phyloP scores from a whole-genome alignment of 2,329 filamentous ascomycete genomes.

The Nannizziopsis arthrosporioides region DNA sequence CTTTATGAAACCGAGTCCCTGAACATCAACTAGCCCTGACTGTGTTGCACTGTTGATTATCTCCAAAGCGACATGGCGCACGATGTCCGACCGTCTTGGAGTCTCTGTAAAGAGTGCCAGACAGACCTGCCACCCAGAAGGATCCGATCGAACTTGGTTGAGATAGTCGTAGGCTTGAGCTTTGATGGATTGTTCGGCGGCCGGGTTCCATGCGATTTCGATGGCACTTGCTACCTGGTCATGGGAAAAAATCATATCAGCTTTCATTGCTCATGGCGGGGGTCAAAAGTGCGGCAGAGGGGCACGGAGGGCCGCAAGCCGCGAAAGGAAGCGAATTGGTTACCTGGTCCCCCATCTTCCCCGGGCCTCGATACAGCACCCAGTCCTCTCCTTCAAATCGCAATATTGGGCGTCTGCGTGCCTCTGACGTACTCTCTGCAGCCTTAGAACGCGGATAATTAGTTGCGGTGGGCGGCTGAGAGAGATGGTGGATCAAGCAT shows the following conservation, averaged over 20 bases:
- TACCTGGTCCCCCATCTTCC: slow-evolving; percentile 37
- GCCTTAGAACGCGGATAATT: slow-evolving; percentile 12
- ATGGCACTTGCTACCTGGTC: slow-evolving; percentile 82
- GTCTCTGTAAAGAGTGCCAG: slow-evolving; percentile 70
- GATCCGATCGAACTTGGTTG: slow-evolving; percentile 65
- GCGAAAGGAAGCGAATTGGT: slow-evolving; percentile 8
- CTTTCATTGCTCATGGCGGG: slow-evolving; percentile 13
- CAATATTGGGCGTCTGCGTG: slow-evolving; percentile 6
- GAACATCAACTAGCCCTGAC: slow-evolving; percentile 59
- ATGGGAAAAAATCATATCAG: slow-evolving; percentile 15
- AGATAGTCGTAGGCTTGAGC: slow-evolving; percentile 55
- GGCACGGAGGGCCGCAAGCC: background rate
- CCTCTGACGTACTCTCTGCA: slow-evolving; percentile 16
- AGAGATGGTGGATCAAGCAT: slow-evolving; percentile 18
- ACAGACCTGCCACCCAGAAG: slow-evolving; percentile 83
- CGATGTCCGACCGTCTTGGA: slow-evolving; percentile 66
- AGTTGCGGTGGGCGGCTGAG: slow-evolving; percentile 15
- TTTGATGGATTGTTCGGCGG: slow-evolving; percentile 63
- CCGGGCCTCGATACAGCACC: slow-evolving; percentile 23
- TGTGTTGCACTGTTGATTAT: slow-evolving; percentile 87
- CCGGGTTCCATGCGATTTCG: slow-evolving; percentile 78
- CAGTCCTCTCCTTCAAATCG: slow-evolving; percentile 9
- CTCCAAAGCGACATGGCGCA: slow-evolving; percentile 80
- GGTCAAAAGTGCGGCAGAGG: slow-evolving; percentile 1
- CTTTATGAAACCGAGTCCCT: slow-evolving; percentile 63